Percentiles rank a stretch among this genome's conserved stretches.
These are phyloP conservation scores for Emericellopsis atlantica DNA, from an alignment of 2,329 filamentous ascomycete genomes.

Conservation along the genomic window DNA sequence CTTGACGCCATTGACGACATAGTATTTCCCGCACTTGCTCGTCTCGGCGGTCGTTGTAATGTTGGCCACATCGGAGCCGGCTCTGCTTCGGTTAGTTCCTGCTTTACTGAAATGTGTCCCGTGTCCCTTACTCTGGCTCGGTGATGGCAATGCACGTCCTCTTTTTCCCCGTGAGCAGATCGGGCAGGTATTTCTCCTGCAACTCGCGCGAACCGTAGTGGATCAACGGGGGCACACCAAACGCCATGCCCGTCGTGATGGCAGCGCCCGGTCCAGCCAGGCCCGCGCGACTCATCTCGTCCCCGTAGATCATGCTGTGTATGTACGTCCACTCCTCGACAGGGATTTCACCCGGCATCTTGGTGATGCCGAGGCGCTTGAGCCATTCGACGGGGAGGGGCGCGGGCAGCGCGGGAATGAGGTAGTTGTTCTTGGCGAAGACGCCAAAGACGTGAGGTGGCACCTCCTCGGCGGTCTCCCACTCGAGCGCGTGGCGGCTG, in stretches of 20 bases:
- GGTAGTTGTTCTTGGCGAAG: conserved; percentile 55
- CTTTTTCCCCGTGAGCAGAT: conserved; percentile 53
- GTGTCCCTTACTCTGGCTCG: conserved; percentile 40
- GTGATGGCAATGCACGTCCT: conserved; percentile 67
- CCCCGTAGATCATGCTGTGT: conserved; percentile 56
- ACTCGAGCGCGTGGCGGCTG: conserved; percentile 50
- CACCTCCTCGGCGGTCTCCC: conserved; percentile 53
- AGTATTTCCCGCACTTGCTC: conserved; percentile 50
- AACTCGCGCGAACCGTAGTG: conserved; percentile 52
- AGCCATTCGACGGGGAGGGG: conserved; percentile 58
- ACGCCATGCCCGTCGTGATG: conserved; percentile 61
- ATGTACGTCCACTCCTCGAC: conserved; percentile 66
- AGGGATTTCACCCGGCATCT: conserved; percentile 51
- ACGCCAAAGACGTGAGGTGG: conserved; percentile 50
- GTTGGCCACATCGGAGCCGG: conserved; percentile 62
- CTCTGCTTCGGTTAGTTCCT: conserved; percentile 14
- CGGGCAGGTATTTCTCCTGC: conserved; percentile 55
- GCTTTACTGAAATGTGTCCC: neutral
- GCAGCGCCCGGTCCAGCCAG: conserved; percentile 49
- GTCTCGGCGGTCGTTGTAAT: conserved; percentile 56
- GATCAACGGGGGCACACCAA: conserved; percentile 58
- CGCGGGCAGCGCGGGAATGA: conserved; percentile 57
- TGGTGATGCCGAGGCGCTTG: conserved; percentile 50
- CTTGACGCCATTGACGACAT: conserved; percentile 63
- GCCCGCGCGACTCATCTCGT: conserved; percentile 55